phyloP scores from a whole-genome alignment of 352 stramenopile genomes.

The Globisporangium heterothallicum region DNA sequence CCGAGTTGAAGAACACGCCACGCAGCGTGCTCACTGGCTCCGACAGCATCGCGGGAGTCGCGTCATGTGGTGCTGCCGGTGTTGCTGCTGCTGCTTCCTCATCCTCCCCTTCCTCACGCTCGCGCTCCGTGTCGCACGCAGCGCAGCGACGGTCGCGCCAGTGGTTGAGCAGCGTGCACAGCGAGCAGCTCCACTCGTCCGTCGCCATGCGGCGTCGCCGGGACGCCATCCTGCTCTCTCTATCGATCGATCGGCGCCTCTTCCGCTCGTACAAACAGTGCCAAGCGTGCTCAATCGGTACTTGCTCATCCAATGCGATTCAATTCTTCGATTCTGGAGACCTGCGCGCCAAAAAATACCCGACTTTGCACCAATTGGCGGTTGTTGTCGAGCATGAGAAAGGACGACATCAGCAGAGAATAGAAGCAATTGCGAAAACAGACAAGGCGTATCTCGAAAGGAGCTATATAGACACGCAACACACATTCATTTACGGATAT shows the following conservation, averaged over 20 bases:
- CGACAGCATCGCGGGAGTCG: neutral
- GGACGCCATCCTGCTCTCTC: conserved; percentile 1
- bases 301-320: too few species aligned
- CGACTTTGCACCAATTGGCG: too few species aligned
- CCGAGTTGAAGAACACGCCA: conserved; percentile 43
- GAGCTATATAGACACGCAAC: too few species aligned
- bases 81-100: conserved; percentile 1
- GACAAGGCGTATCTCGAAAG: too few species aligned
- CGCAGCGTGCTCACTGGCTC: neutral
- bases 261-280: too few species aligned
- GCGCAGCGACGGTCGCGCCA: conserved; percentile 37
- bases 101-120: neutral
- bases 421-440: too few species aligned
- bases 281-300: too few species aligned
- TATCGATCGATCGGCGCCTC: neutral
- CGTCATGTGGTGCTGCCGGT: neutral
- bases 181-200: conserved; percentile 57
- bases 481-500: too few species aligned
- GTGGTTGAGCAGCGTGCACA: conserved; percentile 64
- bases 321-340: too few species aligned
- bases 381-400: too few species aligned
- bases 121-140: conserved; percentile 45
- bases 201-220: conserved; percentile 2
- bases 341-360: too few species aligned
- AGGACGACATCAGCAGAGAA: too few species aligned